A percentile compares a stretch with the other conserved stretches of the same genome.
Conservation (phyloP, 1,284 basidiomycete genomes). For the Pterulicium gracile region DNA sequence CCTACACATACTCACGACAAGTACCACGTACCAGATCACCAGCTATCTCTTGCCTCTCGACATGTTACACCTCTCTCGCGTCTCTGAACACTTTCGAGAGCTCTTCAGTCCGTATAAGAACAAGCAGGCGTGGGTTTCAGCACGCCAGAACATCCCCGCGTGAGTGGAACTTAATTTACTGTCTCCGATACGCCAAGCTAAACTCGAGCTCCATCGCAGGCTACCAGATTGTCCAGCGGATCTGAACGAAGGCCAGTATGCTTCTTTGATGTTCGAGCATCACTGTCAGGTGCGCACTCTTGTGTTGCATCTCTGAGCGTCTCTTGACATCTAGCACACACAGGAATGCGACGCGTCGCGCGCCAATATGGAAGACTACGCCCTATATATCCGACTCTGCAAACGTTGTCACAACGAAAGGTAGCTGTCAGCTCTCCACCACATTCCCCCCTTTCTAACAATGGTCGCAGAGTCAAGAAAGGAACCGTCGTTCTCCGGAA, state of each 20-base stretch:
- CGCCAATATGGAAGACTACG: neutral
- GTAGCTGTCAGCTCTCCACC: neutral
- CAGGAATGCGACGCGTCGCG: neutral
- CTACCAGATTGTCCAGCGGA: neutral
- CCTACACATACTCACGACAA: neutral
- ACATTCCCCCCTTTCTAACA: no score
- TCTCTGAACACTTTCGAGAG: neutral
- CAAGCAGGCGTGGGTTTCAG: neutral
- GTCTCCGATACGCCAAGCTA: neutral
- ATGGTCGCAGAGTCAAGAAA: no score
- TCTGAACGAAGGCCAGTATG: neutral
- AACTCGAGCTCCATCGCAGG: neutral
- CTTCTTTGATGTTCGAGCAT: neutral
- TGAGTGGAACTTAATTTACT: neutral
- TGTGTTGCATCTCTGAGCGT: neutral
- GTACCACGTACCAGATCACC: neutral
- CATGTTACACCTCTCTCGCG: neutral
- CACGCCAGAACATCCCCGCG: neutral
- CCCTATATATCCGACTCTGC: neutral
- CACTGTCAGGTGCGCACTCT: neutral
- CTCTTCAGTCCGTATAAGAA: neutral
- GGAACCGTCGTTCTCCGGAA: no score
- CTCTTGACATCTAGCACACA: neutral
- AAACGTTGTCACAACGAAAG: neutral
- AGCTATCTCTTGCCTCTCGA: neutral